Conservation (phyloP, 1,284 basidiomycete genomes). For the Inonotus hispidus region DNA sequence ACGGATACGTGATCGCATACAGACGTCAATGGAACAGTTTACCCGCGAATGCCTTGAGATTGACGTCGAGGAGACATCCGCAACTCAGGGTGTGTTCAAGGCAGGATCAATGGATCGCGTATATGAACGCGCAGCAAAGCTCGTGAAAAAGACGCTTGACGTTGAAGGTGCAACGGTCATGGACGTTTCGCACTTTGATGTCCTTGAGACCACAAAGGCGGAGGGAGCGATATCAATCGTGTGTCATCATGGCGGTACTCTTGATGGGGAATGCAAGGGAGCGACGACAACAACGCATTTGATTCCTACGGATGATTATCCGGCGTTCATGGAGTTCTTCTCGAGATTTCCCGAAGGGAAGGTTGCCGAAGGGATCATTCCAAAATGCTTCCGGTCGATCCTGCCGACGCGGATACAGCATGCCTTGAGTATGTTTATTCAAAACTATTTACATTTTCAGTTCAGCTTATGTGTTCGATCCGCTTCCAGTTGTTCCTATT, state of each 20-base stretch:
- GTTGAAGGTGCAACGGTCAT: slow-evolving; percentile 89
- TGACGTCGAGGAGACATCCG: slow-evolving; percentile 51
- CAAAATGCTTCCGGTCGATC: slow-evolving; percentile 71
- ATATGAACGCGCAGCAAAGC: slow-evolving; percentile 81
- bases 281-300: slow-evolving; percentile 43
- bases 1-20: slow-evolving; percentile 85
- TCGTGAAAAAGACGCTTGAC: slow-evolving; percentile 86
- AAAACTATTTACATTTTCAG: background rate
- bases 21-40: slow-evolving; percentile 94
- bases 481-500: slow-evolving; percentile 71
- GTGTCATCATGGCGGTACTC: slow-evolving; percentile 40
- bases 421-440: slow-evolving; percentile 60
- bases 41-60: slow-evolving; percentile 93
- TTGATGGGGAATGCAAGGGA: slow-evolving; percentile 30
- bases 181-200: slow-evolving; percentile 89
- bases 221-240: slow-evolving; percentile 65
- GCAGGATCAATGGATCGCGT: slow-evolving; percentile 76
- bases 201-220: slow-evolving; percentile 67
- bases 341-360: slow-evolving; percentile 75
- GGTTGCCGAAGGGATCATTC: slow-evolving; percentile 80
- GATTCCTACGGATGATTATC: slow-evolving; percentile 66
- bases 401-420: slow-evolving; percentile 79
- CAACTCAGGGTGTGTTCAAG: slow-evolving; percentile 24
- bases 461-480: background rate
- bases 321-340: slow-evolving; percentile 71